A percentile compares a stretch with the other conserved stretches of the same genome.
These are phyloP conservation scores for Inga leiocalycina DNA, from an alignment of 306 rosid species.

Conservation along the genomic window DNA sequence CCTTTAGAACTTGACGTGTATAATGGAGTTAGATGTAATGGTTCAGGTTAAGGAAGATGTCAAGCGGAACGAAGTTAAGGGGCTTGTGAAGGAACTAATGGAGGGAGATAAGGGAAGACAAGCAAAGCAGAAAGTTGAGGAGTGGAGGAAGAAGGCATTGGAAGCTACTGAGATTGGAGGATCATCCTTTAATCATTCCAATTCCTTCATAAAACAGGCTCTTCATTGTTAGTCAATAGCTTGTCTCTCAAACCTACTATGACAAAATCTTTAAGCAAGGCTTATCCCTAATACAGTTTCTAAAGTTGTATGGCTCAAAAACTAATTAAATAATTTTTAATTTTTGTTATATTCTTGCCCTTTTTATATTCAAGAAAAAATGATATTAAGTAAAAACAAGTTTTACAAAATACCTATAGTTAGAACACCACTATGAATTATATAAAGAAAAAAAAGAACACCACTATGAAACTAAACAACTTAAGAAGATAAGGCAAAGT, in stretches of 20 bases:
- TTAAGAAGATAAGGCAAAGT: too few relatives aligned
- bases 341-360: background rate
- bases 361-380: too few relatives aligned
- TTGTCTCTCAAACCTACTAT: too few relatives aligned
- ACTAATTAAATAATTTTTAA: background rate
- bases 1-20: too few relatives aligned
- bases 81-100: constrained; percentile 46
- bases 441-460: too few relatives aligned
- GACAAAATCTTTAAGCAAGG: too few relatives aligned
- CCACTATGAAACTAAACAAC: too few relatives aligned
- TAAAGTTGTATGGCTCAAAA: background rate
- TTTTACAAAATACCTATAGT: too few relatives aligned
- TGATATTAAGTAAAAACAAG: too few relatives aligned
- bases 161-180: constrained; percentile 46
- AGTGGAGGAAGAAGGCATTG: constrained; percentile 48
- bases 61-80: constrained; percentile 36
- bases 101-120: constrained; percentile 39
- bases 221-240: constrained; percentile 1
- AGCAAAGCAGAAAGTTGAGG: constrained; percentile 32
- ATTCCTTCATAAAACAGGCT: constrained; percentile 42
- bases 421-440: too few relatives aligned
- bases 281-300: background rate
- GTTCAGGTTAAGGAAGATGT: constrained; percentile 37
- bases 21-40: too few relatives aligned
- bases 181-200: constrained; percentile 41